These are phyloP conservation scores for Megacollybia marginata DNA, from an alignment of 768 basidiomycete genomes.

Conservation along the genomic window DNA sequence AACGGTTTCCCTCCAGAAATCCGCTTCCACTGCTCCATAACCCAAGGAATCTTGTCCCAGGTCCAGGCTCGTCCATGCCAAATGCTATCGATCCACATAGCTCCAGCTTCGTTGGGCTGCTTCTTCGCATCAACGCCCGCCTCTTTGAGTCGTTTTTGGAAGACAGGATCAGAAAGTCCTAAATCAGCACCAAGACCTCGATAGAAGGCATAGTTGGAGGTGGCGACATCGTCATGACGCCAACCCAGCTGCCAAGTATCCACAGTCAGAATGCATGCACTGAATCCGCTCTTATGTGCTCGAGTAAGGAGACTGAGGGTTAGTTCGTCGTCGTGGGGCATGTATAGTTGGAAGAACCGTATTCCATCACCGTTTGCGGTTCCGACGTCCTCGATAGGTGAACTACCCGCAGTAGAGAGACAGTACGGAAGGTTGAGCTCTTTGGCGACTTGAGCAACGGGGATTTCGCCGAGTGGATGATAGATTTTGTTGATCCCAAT, in stretches of 20 bases:
- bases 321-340: conserved; percentile 43
- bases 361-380: conserved; percentile 35
- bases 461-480: conserved; percentile 35
- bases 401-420: conserved; percentile 42
- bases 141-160: conserved; percentile 12
- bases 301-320: conserved; percentile 27
- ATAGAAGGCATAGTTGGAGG: conserved; percentile 42
- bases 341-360: conserved; percentile 51
- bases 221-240: conserved; percentile 40
- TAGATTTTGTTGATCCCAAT: conserved; percentile 51
- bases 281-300: conserved; percentile 39
- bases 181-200: conserved; percentile 37
- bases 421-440: conserved; percentile 45
- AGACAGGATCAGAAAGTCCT: conserved; percentile 40
- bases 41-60: conserved; percentile 45
- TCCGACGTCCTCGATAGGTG: conserved; percentile 45
- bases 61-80: conserved; percentile 47
- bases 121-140: conserved; percentile 23
- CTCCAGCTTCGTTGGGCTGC: conserved; percentile 19
- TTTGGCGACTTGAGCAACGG: conserved; percentile 38
- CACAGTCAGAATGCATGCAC: conserved; percentile 38
- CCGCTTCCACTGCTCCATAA: conserved; percentile 40
- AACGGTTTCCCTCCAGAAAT: conserved; percentile 43
- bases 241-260: conserved; percentile 47
- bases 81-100: conserved; percentile 42